Percentiles rank a stretch among this genome's conserved stretches.
These are phyloP conservation scores for Pseudocercospora cruenta DNA, from an alignment of 2,329 filamentous ascomycete genomes.

Conservation along the genomic window DNA sequence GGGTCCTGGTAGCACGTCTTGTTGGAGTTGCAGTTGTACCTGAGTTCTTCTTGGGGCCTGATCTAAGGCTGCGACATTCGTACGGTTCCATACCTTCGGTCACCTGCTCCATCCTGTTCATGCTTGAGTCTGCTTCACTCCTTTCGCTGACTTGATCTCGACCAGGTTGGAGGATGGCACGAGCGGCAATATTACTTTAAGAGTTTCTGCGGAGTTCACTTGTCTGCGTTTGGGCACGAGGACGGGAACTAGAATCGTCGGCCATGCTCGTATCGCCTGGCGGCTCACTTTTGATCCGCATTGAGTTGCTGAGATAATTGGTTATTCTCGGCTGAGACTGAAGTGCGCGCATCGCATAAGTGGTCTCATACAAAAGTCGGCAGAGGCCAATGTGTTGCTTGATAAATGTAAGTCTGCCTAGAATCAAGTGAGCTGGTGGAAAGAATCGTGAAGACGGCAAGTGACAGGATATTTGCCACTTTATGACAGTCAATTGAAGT, in stretches of 20 bases:
- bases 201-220: no score
- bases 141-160: no score
- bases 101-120: no score
- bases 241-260: background rate
- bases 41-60: background rate
- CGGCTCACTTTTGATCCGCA: background rate
- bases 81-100: no score
- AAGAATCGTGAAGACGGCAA: background rate
- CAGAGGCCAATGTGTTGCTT: background rate
- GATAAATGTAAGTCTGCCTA: background rate
- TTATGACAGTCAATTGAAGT: no score
- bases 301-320: background rate
- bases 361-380: background rate
- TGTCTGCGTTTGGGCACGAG: background rate
- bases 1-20: background rate
- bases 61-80: background rate
- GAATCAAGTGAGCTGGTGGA: background rate
- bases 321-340: background rate
- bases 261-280: background rate
- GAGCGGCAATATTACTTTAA: no score
- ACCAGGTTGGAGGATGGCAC: background rate
- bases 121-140: background rate
- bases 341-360: background rate
- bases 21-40: background rate
- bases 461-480: background rate